A percentile compares a stretch with the other conserved stretches of the same genome.
Conservation (phyloP, 2,329 filamentous ascomycete species). For the Pezicula carpinea region DNA sequence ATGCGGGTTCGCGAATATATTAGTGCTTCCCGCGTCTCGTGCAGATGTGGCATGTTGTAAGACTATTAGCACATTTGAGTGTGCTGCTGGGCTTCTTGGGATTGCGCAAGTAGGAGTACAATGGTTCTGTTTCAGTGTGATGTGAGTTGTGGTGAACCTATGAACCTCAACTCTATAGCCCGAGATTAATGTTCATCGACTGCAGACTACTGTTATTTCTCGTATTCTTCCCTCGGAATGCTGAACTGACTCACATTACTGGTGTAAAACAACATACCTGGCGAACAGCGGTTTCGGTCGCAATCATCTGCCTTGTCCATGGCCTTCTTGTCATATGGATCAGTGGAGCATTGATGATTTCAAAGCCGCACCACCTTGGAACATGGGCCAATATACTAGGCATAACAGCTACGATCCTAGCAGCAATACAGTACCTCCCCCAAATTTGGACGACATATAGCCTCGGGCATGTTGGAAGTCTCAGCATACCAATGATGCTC, state of each 20-base stretch:
- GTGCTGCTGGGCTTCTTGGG: conserved; percentile 78
- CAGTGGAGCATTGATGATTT: conserved; percentile 62
- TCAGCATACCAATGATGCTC: conserved; percentile 97
- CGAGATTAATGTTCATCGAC: not conserved
- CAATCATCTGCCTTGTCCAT: conserved; percentile 68
- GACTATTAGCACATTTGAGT: conserved; percentile 75
- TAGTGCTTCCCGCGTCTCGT: conserved; percentile 78
- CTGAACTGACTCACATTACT: conserved; percentile 31
- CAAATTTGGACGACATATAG: conserved; percentile 91
- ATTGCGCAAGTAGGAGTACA: conserved; percentile 89
- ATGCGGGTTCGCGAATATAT: conserved; percentile 85
- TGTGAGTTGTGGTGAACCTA: conserved; percentile 54
- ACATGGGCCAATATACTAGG: conserved; percentile 84
- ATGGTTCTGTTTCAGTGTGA: conserved; percentile 86
- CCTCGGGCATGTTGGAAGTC: conserved; percentile 79
- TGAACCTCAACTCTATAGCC: not conserved
- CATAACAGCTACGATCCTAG: conserved; percentile 70
- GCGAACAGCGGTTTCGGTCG: conserved; percentile 74
- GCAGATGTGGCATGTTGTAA: conserved; percentile 83
- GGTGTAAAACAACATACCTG: conserved; percentile 57
- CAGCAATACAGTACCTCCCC: conserved; percentile 86
- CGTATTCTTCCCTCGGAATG: conserved; percentile 76
- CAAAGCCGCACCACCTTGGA: conserved; percentile 59
- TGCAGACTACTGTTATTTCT: conserved; percentile 85
- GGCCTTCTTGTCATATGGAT: conserved; percentile 66